Evolutionary conservation across 495 filamentous ascomycete genomes (phyloP).

Genomic region (Aspergillus saccharolyticus): DNA sequence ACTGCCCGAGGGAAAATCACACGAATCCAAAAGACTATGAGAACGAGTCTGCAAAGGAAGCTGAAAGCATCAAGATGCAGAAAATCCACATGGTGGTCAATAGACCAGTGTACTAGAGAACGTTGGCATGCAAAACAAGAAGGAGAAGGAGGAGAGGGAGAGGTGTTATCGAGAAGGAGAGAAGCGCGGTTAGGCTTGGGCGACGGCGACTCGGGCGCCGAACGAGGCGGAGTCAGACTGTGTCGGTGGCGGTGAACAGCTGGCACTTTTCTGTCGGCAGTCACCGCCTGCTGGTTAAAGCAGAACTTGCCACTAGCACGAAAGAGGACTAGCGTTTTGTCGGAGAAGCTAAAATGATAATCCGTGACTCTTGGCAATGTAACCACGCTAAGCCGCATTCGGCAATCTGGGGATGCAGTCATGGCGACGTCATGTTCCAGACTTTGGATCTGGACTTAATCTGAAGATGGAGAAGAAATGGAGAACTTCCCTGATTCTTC

Average conservation of each 20-base stretch:
- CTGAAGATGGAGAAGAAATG: background rate
- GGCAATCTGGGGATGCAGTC: background rate
- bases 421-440: constrained; percentile 13
- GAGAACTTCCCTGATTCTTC: background rate
- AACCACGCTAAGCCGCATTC: background rate
- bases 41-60: background rate
- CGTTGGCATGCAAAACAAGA: constrained; percentile 3
- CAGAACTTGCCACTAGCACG: background rate
- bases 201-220: constrained; percentile 1
- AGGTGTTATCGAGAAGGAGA: background rate
- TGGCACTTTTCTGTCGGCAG: constrained; percentile 6
- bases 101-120: constrained; percentile 13
- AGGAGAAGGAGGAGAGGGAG: background rate
- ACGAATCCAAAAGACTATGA: constrained; percentile 3
- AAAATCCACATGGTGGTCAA: constrained; percentile 20
- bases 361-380: constrained; percentile 3
- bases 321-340: background rate
- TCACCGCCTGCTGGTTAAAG: constrained; percentile 14
- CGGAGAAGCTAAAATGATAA: constrained; percentile 11
- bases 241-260: constrained; percentile 17
- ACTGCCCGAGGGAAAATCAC: constrained; percentile 7
- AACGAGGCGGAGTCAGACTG: constrained; percentile 7
- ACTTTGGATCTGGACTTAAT: background rate
- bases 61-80: constrained; percentile 1
- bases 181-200: background rate